Conservation (phyloP, 2,329 filamentous ascomycete genomes). For the Stagonosporopsis cucurbitacearum region DNA sequence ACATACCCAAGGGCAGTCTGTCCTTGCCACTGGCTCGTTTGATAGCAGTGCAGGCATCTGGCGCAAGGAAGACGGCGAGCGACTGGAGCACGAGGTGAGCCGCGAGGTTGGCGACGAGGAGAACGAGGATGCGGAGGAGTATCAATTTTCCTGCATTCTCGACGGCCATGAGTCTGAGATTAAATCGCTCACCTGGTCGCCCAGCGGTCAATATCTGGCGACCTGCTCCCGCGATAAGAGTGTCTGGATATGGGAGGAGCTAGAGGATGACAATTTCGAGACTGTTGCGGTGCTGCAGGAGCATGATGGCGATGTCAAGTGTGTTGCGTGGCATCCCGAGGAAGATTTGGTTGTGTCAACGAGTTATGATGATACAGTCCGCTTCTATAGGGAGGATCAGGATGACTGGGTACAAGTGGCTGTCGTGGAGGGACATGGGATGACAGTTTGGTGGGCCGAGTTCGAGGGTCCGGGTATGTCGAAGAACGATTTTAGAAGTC, state of each 20-base stretch:
- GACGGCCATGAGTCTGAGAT: conserved; percentile 97
- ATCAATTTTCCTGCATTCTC: conserved; percentile 89
- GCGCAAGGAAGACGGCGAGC: conserved; percentile 71
- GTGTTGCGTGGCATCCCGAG: conserved; percentile 87
- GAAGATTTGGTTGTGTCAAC: conserved; percentile 80
- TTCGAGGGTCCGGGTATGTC: conserved; percentile 60
- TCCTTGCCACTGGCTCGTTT: conserved; percentile 91
- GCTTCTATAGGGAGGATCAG: conserved; percentile 86
- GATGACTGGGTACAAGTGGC: conserved; percentile 95
- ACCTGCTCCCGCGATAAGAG: conserved; percentile 92
- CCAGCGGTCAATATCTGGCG: conserved; percentile 78
- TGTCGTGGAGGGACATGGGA: conserved; percentile 77
- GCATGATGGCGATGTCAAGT: conserved; percentile 95
- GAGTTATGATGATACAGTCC: conserved; percentile 93
- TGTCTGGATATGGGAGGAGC: conserved; percentile 98
- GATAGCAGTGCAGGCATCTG: conserved; percentile 82
- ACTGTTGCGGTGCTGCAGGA: conserved; percentile 94
- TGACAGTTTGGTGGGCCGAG: conserved; percentile 89
- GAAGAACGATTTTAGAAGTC: conserved; percentile 32
- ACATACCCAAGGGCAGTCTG: conserved; percentile 63
- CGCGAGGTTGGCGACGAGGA: conserved; percentile 53
- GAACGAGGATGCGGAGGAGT: conserved; percentile 76
- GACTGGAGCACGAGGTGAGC: conserved; percentile 33
- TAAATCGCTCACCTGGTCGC: conserved; percentile 77
- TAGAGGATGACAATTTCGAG: conserved; percentile 95